Percentiles rank a stretch among this genome's conserved stretches.
These are phyloP conservation scores for Alternaria sp. DNA, from an alignment of 2,329 filamentous ascomycete genomes.

Conservation along the genomic window DNA sequence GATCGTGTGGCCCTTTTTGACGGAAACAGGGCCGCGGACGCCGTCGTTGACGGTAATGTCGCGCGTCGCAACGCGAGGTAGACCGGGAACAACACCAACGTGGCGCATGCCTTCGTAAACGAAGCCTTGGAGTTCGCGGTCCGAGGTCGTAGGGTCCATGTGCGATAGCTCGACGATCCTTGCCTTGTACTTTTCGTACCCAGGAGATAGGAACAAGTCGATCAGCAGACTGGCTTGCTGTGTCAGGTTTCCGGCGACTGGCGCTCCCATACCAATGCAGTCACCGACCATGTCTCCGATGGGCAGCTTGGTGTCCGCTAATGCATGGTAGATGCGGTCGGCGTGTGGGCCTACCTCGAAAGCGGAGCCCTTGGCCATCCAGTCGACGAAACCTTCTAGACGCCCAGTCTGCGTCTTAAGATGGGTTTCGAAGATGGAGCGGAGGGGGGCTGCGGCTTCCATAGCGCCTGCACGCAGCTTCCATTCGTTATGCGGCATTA, in stretches of 20 bases:
- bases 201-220: slow-evolving; percentile 58
- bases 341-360: slow-evolving; percentile 61
- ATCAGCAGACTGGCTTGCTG: slow-evolving; percentile 62
- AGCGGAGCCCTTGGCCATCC: slow-evolving; percentile 56
- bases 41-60: slow-evolving; percentile 58
- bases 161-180: slow-evolving; percentile 59
- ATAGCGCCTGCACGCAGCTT: slow-evolving; percentile 54
- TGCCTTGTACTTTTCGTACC: slow-evolving; percentile 58
- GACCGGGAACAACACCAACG: slow-evolving; percentile 58
- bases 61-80: slow-evolving; percentile 57
- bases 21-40: slow-evolving; percentile 53
- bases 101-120: slow-evolving; percentile 63
- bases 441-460: slow-evolving; percentile 67
- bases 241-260: slow-evolving; percentile 59
- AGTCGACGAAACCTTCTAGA: slow-evolving; percentile 59
- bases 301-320: slow-evolving; percentile 55
- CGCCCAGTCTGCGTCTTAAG: slow-evolving; percentile 65
- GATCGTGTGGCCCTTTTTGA: slow-evolving; percentile 49
- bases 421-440: slow-evolving; percentile 71
- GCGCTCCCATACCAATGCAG: slow-evolving; percentile 58
- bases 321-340: slow-evolving; percentile 59
- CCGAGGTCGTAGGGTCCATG: slow-evolving; percentile 55
- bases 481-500: slow-evolving; percentile 58
- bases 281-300: slow-evolving; percentile 58
- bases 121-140: slow-evolving; percentile 64